These are phyloP conservation scores for Tricholomella constricta DNA, from an alignment of 768 basidiomycete genomes.

Conservation along the genomic window DNA sequence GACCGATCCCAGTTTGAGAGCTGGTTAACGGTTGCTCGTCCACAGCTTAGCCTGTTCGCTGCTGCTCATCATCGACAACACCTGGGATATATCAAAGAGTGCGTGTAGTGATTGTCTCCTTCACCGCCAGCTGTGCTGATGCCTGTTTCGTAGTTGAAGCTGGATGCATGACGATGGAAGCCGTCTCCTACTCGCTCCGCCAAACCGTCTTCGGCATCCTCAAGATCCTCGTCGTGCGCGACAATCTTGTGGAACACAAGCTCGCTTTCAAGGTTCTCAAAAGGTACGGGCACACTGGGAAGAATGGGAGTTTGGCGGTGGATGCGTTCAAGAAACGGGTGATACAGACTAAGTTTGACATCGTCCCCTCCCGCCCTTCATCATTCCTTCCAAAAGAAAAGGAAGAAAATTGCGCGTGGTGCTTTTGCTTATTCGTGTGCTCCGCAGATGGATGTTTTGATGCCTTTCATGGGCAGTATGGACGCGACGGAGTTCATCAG, in stretches of 20 bases:
- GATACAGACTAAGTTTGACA: constrained; percentile 74
- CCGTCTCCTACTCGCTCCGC: constrained; percentile 97
- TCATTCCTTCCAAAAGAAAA: no score
- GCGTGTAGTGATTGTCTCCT: constrained; percentile 36
- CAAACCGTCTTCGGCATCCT: constrained; percentile 96
- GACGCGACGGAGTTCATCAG: constrained; percentile 95
- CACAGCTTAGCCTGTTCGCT: constrained; percentile 92
- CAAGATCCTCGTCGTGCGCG: constrained; percentile 97
- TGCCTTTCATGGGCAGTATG: constrained; percentile 99
- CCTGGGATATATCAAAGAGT: constrained; percentile 99
- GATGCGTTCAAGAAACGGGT: constrained; percentile 87
- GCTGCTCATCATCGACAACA: constrained; percentile 97
- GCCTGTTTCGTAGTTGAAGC: constrained; percentile 75
- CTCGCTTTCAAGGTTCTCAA: constrained; percentile 95
- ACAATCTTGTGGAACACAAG: constrained; percentile 95
- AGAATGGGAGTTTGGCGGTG: constrained; percentile 93
- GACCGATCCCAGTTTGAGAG: constrained; percentile 95
- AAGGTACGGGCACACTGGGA: constrained; percentile 92
- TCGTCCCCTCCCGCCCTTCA: constrained; percentile 55
- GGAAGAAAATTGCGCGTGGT: no score
- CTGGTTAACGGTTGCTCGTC: constrained; percentile 88
- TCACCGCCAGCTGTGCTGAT: constrained; percentile 17
- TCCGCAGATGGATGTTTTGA: constrained; percentile 92
- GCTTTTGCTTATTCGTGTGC: neutral
- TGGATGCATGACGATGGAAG: constrained; percentile 99